phyloP scores from a whole-genome alignment of 129 eudicot species.

The Logfia minima region DNA sequence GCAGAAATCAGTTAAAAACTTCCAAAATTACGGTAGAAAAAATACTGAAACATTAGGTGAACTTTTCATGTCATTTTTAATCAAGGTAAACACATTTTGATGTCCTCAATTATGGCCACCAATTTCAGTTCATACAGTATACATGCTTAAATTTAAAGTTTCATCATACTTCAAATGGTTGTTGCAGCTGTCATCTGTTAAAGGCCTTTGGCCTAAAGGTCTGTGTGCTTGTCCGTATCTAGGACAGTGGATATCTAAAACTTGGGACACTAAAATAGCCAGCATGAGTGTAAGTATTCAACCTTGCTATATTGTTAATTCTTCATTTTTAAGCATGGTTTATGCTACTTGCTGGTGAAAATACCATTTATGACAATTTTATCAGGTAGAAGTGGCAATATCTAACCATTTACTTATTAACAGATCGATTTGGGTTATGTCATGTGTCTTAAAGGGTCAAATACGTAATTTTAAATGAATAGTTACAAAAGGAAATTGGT shows the following conservation, averaged over 20 bases:
- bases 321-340: background rate
- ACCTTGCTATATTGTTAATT: background rate
- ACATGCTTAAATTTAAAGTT: slow-evolving; percentile 12
- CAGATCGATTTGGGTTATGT: too few species aligned
- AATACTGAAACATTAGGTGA: slow-evolving; percentile 75
- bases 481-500: too few species aligned
- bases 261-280: slow-evolving; percentile 62
- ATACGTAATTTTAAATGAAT: too few species aligned
- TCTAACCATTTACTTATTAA: background rate
- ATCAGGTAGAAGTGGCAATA: background rate
- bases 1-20: slow-evolving; percentile 42
- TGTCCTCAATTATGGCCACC: slow-evolving; percentile 4
- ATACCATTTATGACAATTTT: background rate
- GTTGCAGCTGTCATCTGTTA: slow-evolving; percentile 75
- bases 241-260: slow-evolving; percentile 80
- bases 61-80: slow-evolving; percentile 68
- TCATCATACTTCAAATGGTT: background rate
- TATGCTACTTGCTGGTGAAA: background rate
- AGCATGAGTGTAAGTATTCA: slow-evolving; percentile 59
- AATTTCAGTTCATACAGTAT: background rate
- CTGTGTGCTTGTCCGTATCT: slow-evolving; percentile 78
- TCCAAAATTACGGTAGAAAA: slow-evolving; percentile 52
- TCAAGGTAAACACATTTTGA: slow-evolving; percentile 51
- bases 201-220: slow-evolving; percentile 81
- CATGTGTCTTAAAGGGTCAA: too few species aligned